Conservation (phyloP, 2,329 filamentous ascomycete species). For the Cytospora paraplurivora region DNA sequence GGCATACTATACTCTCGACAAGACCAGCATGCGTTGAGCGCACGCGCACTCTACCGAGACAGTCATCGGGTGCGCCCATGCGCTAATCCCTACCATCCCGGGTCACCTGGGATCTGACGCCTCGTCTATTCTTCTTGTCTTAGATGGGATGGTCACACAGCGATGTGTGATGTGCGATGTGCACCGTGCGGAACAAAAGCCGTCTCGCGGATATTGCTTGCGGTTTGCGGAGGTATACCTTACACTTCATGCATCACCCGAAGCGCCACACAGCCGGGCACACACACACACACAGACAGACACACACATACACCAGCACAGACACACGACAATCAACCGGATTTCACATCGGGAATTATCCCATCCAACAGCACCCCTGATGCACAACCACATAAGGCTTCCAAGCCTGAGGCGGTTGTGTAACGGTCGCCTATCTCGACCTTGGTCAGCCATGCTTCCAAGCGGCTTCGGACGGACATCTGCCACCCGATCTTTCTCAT, state of each 20-base stretch:
- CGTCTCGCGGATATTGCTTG: conserved; percentile 13
- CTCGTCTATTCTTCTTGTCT: conserved; percentile 10
- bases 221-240: conserved; percentile 14
- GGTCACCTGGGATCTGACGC: conserved; percentile 5
- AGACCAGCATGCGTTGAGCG: conserved; percentile 14
- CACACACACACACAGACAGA: neutral
- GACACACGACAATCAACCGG: conserved; percentile 2
- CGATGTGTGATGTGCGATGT: conserved; percentile 10
- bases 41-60: conserved; percentile 23
- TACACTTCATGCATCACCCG: neutral
- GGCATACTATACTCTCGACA: conserved; percentile 6
- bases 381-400: neutral
- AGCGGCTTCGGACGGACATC: conserved; percentile 1
- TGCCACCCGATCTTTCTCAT: neutral
- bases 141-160: conserved; percentile 8
- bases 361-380: neutral
- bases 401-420: conserved; percentile 13
- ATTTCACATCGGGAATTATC: conserved; percentile 18
- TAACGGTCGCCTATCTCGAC: conserved; percentile 8
- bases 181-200: neutral
- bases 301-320: neutral
- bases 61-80: conserved; percentile 19
- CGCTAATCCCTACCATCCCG: conserved; percentile 19
- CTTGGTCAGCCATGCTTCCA: neutral
- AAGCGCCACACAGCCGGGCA: neutral